phyloP scores from a whole-genome alignment of 345 rosid species.

The Isatis tinctoria region DNA sequence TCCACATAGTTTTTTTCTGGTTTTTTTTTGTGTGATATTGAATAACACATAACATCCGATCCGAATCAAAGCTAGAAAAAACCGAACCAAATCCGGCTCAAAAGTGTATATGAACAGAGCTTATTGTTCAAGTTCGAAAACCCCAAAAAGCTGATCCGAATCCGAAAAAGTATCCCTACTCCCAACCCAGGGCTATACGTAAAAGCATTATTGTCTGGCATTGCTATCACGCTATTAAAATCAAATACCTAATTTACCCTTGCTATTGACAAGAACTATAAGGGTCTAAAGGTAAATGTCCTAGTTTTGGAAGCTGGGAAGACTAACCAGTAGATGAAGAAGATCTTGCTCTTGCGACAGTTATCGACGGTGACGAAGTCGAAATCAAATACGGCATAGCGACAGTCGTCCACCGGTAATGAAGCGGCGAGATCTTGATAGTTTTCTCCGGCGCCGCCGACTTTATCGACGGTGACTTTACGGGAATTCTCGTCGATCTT shows the following conservation, averaged over 20 bases:
- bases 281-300: neutral
- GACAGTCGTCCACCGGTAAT: conserved; percentile 78
- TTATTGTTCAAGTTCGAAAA: too few relatives aligned
- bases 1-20: too few relatives aligned
- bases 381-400: conserved; percentile 90
- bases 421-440: conserved; percentile 74
- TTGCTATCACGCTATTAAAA: neutral
- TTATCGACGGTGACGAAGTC: conserved; percentile 93
- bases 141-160: too few relatives aligned
- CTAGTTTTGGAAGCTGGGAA: neutral
- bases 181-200: too few relatives aligned
- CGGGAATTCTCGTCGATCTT: conserved; percentile 92
- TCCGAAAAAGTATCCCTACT: too few relatives aligned
- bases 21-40: too few relatives aligned
- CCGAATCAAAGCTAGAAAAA: too few relatives aligned
- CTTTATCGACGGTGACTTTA: conserved; percentile 83
- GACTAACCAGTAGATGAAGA: conserved; percentile 92
- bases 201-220: too few relatives aligned
- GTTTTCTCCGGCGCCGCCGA: conserved; percentile 80
- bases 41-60: too few relatives aligned
- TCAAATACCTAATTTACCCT: neutral
- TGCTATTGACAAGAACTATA: neutral
- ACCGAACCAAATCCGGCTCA: too few relatives aligned
- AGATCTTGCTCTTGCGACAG: conserved; percentile 97
- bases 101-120: too few relatives aligned